Conservation (phyloP, 2,329 filamentous ascomycete genomes). For the Hypoxylon sp. region DNA sequence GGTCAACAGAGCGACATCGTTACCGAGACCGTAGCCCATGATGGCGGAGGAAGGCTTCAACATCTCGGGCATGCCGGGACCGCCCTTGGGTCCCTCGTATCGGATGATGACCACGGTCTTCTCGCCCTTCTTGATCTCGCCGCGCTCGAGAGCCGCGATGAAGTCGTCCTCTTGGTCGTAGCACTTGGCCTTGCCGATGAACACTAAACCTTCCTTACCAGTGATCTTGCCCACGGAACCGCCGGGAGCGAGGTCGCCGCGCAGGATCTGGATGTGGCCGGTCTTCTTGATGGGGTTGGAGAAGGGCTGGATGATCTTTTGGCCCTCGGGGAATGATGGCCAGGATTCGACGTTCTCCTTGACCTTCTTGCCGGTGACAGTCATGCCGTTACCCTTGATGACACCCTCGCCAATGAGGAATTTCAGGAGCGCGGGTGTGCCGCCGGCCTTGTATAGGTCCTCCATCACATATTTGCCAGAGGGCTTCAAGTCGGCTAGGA, state of each 20-base stretch:
- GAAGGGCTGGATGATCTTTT: constrained; percentile 82
- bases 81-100: constrained; percentile 93
- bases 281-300: constrained; percentile 86
- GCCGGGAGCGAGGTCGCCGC: constrained; percentile 83
- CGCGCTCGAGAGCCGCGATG: constrained; percentile 77
- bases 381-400: constrained; percentile 80
- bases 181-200: constrained; percentile 81
- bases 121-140: constrained; percentile 82
- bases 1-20: constrained; percentile 77
- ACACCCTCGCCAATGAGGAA: constrained; percentile 84
- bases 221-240: constrained; percentile 95
- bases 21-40: constrained; percentile 86
- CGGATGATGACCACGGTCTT: constrained; percentile 91
- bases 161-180: constrained; percentile 87
- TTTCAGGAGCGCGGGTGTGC: constrained; percentile 87
- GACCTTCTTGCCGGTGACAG: constrained; percentile 89
- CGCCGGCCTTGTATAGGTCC: constrained; percentile 84
- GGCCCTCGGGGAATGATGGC: constrained; percentile 76
- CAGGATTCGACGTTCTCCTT: constrained; percentile 83
- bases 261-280: constrained; percentile 88
- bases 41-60: constrained; percentile 91
- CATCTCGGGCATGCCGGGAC: constrained; percentile 95
- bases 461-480: constrained; percentile 90
- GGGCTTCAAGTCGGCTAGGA: constrained; percentile 84
- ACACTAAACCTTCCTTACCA: constrained; percentile 87